Percentiles rank a stretch among this genome's conserved stretches.
These are phyloP conservation scores for Xanthoceras sorbifolium DNA, from an alignment of 345 rosid genomes.

Conservation along the genomic window DNA sequence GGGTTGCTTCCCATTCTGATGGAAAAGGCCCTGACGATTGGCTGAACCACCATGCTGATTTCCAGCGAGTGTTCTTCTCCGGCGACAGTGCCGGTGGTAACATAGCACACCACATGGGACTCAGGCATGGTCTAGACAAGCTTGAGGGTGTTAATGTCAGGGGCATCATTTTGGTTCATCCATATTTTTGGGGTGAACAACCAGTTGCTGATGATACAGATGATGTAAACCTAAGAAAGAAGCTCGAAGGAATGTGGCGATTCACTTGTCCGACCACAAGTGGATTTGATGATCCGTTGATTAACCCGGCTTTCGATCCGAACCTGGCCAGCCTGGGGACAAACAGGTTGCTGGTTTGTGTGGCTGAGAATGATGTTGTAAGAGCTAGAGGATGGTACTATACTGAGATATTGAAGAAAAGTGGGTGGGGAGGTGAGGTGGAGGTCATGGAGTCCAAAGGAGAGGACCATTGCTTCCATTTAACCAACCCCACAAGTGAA, in stretches of 20 bases:
- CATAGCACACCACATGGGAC: constrained; percentile 38
- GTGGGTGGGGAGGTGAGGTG: constrained; percentile 45
- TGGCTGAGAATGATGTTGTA: constrained; percentile 40
- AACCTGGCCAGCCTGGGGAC: constrained; percentile 36
- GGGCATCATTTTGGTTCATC: constrained; percentile 24
- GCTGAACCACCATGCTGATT: constrained; percentile 31
- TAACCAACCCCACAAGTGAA: constrained; percentile 26
- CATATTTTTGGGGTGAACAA: constrained; percentile 34
- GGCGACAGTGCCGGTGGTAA: constrained; percentile 50
- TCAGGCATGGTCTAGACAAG: constrained; percentile 21
- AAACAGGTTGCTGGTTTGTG: constrained; percentile 37
- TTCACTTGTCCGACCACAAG: constrained; percentile 34
- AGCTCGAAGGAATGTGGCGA: constrained; percentile 14
- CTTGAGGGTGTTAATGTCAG: constrained; percentile 14
- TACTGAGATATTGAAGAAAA: constrained; percentile 29
- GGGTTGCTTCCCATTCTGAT: constrained; percentile 31
- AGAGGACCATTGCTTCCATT: constrained; percentile 47
- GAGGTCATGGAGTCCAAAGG: constrained; percentile 34
- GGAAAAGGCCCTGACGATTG: constrained; percentile 42
- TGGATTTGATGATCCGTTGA: constrained; percentile 47
- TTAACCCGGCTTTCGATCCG: constrained; percentile 45
- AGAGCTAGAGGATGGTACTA: constrained; percentile 41
- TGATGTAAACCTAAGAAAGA: not conserved
- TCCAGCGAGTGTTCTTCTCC: constrained; percentile 28
- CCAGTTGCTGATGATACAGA: constrained; percentile 19